These are phyloP conservation scores for Trichoderma sp. DNA, from an alignment of 2,329 filamentous ascomycete species.

Conservation along the genomic window DNA sequence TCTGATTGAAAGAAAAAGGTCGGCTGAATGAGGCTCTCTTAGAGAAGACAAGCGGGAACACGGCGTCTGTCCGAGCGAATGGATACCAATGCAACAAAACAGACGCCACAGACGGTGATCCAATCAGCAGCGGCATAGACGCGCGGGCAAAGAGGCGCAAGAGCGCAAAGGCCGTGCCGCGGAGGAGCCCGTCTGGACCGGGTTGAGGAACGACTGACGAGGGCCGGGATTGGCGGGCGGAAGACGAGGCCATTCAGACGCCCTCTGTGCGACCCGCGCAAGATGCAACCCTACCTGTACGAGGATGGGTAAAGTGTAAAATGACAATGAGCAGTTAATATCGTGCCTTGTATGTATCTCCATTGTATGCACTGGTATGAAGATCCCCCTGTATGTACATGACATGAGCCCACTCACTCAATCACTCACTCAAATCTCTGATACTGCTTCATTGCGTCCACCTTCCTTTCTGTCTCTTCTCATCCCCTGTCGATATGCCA, in stretches of 20 bases:
- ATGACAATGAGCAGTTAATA: neutral
- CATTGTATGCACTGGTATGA: neutral
- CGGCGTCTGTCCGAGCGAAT: neutral
- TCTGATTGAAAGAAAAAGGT: neutral
- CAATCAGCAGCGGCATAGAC: slow-evolving; percentile 13
- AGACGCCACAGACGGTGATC: slow-evolving; percentile 4
- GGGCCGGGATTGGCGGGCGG: neutral
- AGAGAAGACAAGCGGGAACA: neutral
- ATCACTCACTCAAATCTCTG: neutral
- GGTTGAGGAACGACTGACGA: neutral
- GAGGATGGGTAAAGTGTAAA: neutral
- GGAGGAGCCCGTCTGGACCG: neutral
- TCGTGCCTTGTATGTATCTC: neutral
- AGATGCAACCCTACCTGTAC: slow-evolving; percentile 5
- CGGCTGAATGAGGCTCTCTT: neutral
- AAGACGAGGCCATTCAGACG: neutral
- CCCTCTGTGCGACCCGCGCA: neutral
- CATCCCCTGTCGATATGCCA: neutral
- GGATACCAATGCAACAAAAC: neutral
- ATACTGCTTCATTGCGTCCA: neutral
- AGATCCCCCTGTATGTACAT: neutral
- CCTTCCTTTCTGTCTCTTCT: neutral
- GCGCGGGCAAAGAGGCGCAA: slow-evolving; percentile 6
- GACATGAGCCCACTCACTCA: neutral
- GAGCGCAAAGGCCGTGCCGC: slow-evolving; percentile 1